Conservation (phyloP, 2,329 filamentous ascomycete species). For the Colletotrichum noveboracense region DNA sequence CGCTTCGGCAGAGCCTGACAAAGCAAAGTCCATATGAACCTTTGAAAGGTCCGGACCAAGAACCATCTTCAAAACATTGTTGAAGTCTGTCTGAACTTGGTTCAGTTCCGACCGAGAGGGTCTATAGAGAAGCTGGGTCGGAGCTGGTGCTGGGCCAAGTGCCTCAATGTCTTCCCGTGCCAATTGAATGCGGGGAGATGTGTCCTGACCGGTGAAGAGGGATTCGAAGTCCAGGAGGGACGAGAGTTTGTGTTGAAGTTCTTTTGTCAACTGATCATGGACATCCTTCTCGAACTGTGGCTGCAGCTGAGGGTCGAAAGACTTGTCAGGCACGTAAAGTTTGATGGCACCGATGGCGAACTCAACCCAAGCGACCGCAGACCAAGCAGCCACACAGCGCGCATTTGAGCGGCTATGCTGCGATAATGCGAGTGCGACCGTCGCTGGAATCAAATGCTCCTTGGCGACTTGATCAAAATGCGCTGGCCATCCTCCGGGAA, state of each 20-base stretch:
- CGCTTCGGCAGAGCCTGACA: slow-evolving; percentile 33
- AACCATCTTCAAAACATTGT: slow-evolving; percentile 73
- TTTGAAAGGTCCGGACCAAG: slow-evolving; percentile 51
- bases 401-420: not conserved
- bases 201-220: slow-evolving; percentile 69
- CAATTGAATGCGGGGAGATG: slow-evolving; percentile 69
- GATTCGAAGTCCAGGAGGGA: slow-evolving; percentile 70
- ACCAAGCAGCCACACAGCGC: not conserved
- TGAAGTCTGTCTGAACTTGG: slow-evolving; percentile 82
- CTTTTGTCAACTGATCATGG: slow-evolving; percentile 57
- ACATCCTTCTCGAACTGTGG: slow-evolving; percentile 69
- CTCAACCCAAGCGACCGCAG: slow-evolving; percentile 71
- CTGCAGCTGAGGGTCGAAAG: slow-evolving; percentile 80
- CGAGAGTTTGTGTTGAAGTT: slow-evolving; percentile 61
- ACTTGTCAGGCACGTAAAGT: slow-evolving; percentile 84
- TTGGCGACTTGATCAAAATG: slow-evolving; percentile 43
- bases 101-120: slow-evolving; percentile 71
- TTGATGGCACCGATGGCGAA: slow-evolving; percentile 77
- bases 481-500: slow-evolving; percentile 42
- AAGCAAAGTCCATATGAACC: slow-evolving; percentile 38
- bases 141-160: slow-evolving; percentile 70
- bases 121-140: slow-evolving; percentile 72
- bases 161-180: slow-evolving; percentile 65
- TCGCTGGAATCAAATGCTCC: slow-evolving; percentile 50
- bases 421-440: slow-evolving; percentile 48